Base-by-base conservation (phyloP, 2,329 filamentous ascomycete species). In the Tolypocladium ovalisporum region DNA sequence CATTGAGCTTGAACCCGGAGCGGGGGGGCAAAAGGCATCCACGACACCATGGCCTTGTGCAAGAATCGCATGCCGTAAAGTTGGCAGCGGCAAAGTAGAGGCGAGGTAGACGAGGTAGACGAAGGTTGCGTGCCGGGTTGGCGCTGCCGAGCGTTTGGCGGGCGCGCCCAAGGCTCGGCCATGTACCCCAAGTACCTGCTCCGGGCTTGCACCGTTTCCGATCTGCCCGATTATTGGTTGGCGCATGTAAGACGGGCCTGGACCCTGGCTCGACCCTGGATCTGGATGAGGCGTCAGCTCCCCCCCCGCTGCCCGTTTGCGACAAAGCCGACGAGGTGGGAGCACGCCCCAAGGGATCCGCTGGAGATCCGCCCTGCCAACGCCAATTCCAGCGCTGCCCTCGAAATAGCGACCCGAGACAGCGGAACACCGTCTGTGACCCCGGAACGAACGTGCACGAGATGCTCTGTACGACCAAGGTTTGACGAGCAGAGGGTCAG, bases 221-320 rank as follows among this genome's bases (percentile, higher is more conserved):
- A 72, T 72, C 69, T 65, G 52, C 37, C 66, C 69, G 69, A 73
- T 73, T 63, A 73, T 71, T 73, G 71, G 70, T 54, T 56, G 60
- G 56, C 56, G 52, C n/a, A 39, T 15, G 54, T 58, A 36, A 53
- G 55, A 52, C 56, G 54, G 57, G 52, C 62, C 61, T 61, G 57
- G 63, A 62, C 62, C 63, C 60, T 61, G 62, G 60, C 62, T 61
- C 62, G 67, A 68, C 69, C 66, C 66, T 71, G 60, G 60, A 59
- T 59, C 55, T 56, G 47, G 35, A 59, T 62, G 60, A 58, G 60
- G 59, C 60, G 57, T 61, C 63, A 66, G 63, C 64, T 63, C 64
- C 59, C 57, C 40, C 64, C 59, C 57, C 40, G 29, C 40, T 51
- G 40, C 42, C 54, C 42, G 52, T 27, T 54, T 39, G 32, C 39